Evolutionary conservation across 768 basidiomycete species (phyloP), one percentile per base, ranked within the genome.

Genomic region (Paxillus ammoniavirescens): DNA sequence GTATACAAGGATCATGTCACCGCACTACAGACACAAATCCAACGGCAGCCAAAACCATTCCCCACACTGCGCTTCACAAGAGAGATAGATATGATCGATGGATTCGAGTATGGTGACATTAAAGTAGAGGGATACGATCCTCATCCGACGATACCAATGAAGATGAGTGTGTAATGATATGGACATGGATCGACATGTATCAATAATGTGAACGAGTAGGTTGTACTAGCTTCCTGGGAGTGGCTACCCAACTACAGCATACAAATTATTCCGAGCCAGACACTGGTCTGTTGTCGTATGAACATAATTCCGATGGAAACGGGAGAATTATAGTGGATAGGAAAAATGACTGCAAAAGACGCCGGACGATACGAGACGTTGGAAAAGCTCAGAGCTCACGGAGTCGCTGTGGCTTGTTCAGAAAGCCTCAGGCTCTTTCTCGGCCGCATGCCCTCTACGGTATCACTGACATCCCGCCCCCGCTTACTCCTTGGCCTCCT

Each of bases 1-100:
- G 91, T 98, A 14, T 98, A 99, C 72, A 77, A 80, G 45, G 93
- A 98, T 65, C 97, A 98, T 62, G 81, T 97, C 30, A 84, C 86
- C 8, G 88, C 94, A n/a, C 80, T 99, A 38, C 73, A 88, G 65
- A 77, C 80, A 42, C 96, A 98, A 69, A 77, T 98, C 36, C 74
- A 79, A 65, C 75, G 97, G 8, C 77, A 82, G 55, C 96, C 96
- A 26, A 81, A 80, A 49, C 73, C 82, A 23, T 98, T 98, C 72
- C 96, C 96, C 0, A 93, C 78, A 55, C 69, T 99, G 31, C 68
- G 73, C 36, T 96, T 87, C 81, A 82, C 76, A 42, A 76, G 91
- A 51, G 77, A 84, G 30, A 81, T 86, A 31, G 71, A 69, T 14
- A 80, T 83, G 54, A 89, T 98, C 40, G 94, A 97, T 67, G 86